A percentile compares a stretch with the other conserved stretches of the same genome.
These are phyloP conservation scores for Pelargonium fulgidum DNA, from an alignment of 441 rosid genomes.

Conservation along the genomic window DNA sequence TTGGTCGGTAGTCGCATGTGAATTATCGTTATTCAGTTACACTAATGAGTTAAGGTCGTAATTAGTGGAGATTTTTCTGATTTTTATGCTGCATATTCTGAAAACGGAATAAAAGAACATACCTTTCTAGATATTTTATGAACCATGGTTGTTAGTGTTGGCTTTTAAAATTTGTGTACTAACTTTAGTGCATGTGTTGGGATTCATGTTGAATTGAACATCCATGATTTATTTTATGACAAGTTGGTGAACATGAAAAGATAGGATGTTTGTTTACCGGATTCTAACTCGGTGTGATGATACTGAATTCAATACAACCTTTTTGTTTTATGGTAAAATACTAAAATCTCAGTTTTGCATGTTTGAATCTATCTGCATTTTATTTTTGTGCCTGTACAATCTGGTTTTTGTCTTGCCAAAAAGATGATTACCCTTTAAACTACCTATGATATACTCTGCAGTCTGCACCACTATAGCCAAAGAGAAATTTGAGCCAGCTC, in stretches of 20 bases:
- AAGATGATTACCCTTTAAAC: not conserved
- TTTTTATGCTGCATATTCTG: not conserved
- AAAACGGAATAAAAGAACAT: no score
- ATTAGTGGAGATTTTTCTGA: not conserved
- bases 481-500: not conserved
- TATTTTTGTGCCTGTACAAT: not conserved
- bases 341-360: constrained; percentile 6
- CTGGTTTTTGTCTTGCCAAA: not conserved
- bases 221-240: not conserved
- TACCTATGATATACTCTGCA: not conserved
- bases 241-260: constrained; percentile 5
- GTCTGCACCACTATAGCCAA: not conserved
- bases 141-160: no score
- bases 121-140: not conserved
- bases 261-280: not conserved
- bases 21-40: not conserved
- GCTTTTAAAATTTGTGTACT: not conserved
- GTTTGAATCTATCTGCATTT: not conserved
- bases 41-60: not conserved
- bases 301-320: not conserved
- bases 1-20: not conserved
- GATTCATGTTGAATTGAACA: not conserved
- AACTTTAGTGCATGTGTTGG: not conserved
- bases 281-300: not conserved
- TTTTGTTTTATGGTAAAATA: not conserved